These are phyloP conservation scores for Trypethelium eluteriae DNA, from an alignment of 495 filamentous ascomycete species.

Conservation along the genomic window DNA sequence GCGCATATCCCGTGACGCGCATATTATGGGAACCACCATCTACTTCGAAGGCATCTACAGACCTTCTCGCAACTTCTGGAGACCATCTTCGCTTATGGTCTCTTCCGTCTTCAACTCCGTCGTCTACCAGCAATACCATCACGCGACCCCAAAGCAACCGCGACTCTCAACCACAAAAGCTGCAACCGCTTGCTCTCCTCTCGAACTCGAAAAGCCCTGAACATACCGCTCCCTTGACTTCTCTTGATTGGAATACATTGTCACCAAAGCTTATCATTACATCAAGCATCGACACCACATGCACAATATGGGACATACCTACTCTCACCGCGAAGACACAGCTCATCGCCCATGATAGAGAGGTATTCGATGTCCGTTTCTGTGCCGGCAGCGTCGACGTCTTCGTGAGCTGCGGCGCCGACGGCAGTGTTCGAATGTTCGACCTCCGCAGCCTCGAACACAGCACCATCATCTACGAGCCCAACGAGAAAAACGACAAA, in stretches of 20 bases:
- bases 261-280: slow-evolving; percentile 96
- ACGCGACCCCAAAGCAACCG: slow-evolving; percentile 52
- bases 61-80: slow-evolving; percentile 90
- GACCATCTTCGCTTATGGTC: slow-evolving; percentile 97
- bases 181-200: slow-evolving; percentile 85
- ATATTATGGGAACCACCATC: slow-evolving; percentile 96
- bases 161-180: slow-evolving; percentile 66
- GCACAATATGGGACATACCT: slow-evolving; percentile 99
- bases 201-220: slow-evolving; percentile 98
- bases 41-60: slow-evolving; percentile 92
- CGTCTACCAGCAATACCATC: slow-evolving; percentile 63
- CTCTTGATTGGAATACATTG: slow-evolving; percentile 94
- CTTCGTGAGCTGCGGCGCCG: slow-evolving; percentile 94
- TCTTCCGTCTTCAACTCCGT: slow-evolving; percentile 46
- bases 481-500: slow-evolving; percentile 79
- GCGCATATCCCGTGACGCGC: slow-evolving; percentile 94
- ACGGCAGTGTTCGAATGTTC: slow-evolving; percentile 98
- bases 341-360: slow-evolving; percentile 96
- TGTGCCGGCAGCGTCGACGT: slow-evolving; percentile 94
- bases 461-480: slow-evolving; percentile 98
- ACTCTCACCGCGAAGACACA: slow-evolving; percentile 97
- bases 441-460: slow-evolving; percentile 94
- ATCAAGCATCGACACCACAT: slow-evolving; percentile 97
- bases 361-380: slow-evolving; percentile 97
- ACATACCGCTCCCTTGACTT: slow-evolving; percentile 92